Evolutionary conservation across 768 basidiomycete genomes (phyloP).

Genomic region (Rhizopogon salebrosus): DNA sequence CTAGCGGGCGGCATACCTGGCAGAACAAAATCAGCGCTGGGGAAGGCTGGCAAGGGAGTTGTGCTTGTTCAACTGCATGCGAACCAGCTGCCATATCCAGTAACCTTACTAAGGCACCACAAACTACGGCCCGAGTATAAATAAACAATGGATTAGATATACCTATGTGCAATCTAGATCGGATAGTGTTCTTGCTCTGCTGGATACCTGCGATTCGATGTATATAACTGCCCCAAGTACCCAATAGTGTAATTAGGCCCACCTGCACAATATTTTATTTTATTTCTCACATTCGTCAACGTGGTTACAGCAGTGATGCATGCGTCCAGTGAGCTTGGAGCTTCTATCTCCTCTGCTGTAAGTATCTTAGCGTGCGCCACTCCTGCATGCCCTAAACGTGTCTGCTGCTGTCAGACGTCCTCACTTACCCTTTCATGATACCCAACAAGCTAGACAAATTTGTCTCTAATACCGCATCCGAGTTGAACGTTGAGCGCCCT

Average conservation of each 20-base stretch:
- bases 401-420: neutral
- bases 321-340: no score
- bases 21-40: neutral
- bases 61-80: slow-evolving; percentile 3
- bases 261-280: no score
- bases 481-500: neutral
- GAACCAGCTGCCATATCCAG: slow-evolving; percentile 1
- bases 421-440: slow-evolving; percentile 11
- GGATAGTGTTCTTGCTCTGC: no score
- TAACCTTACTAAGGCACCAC: no score
- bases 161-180: no score
- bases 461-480: neutral
- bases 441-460: slow-evolving; percentile 10
- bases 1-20: slow-evolving; percentile 17
- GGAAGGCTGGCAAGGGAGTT: neutral
- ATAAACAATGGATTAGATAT: no score
- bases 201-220: no score
- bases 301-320: no score
- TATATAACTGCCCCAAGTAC: no score
- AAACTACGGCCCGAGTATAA: no score
- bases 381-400: slow-evolving; percentile 2
- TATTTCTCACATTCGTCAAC: neutral
- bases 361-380: neutral
- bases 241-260: no score
- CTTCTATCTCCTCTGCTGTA: no score